Conservation (phyloP, 345 rosid genomes). For the Raphanus sativus region DNA sequence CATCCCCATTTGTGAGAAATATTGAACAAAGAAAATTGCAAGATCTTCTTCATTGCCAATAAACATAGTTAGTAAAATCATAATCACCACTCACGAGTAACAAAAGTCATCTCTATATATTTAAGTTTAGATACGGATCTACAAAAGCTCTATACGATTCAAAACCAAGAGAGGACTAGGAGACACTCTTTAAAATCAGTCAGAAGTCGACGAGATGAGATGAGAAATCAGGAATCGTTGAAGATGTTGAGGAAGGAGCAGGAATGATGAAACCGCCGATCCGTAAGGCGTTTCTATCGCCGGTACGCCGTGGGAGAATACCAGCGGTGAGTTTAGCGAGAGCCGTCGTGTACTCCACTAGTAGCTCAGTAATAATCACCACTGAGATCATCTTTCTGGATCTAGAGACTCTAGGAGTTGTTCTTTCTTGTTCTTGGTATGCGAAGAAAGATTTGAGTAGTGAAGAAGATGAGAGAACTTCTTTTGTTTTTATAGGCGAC, state of each 20-base stretch:
- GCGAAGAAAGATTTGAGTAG: constrained; percentile 19
- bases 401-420: neutral
- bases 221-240: constrained; percentile 35
- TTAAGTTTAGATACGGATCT: constrained; percentile 16
- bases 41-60: constrained; percentile 2
- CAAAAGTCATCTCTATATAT: constrained; percentile 21
- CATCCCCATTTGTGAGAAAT: neutral
- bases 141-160: constrained; percentile 22
- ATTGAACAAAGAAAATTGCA: neutral
- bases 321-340: constrained; percentile 48
- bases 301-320: constrained; percentile 37
- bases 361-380: constrained; percentile 50
- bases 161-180: constrained; percentile 14
- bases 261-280: constrained; percentile 30
- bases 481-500: constrained; percentile 19
- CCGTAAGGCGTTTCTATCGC: constrained; percentile 20
- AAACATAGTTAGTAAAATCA: neutral
- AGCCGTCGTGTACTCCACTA: constrained; percentile 54
- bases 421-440: neutral
- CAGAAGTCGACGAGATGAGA: constrained; percentile 40
- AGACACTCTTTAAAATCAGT: constrained; percentile 30
- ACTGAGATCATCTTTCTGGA: constrained; percentile 43
- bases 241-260: constrained; percentile 17
- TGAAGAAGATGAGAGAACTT: constrained; percentile 14
- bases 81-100: neutral